These are phyloP conservation scores for Berberis thunbergii DNA, from an alignment of 164 flowering plant genomes.

Conservation along the genomic window DNA sequence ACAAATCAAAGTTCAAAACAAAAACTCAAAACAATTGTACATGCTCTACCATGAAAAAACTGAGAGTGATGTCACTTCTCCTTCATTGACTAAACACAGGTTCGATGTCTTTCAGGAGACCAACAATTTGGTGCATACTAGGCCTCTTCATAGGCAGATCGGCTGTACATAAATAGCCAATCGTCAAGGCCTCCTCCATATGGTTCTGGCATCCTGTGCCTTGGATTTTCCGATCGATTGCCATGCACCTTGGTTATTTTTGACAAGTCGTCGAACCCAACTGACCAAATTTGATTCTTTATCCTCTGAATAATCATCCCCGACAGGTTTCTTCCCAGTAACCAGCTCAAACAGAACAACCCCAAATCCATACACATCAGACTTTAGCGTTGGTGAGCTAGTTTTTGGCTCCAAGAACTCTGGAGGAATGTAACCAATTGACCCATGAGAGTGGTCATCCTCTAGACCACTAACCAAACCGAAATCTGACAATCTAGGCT, in stretches of 20 bases:
- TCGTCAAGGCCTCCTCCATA: slow-evolving; percentile 74
- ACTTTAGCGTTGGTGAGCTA: slow-evolving; percentile 42
- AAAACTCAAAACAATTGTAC: slow-evolving; percentile 10
- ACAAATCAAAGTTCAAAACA: slow-evolving; percentile 1
- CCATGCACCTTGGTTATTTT: slow-evolving; percentile 40
- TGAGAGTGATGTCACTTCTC: not conserved
- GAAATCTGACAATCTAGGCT: slow-evolving; percentile 80
- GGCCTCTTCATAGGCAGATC: slow-evolving; percentile 78
- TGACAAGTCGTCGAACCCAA: slow-evolving; percentile 70
- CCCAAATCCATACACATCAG: slow-evolving; percentile 80
- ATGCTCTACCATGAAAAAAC: slow-evolving; percentile 8
- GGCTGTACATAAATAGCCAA: slow-evolving; percentile 86
- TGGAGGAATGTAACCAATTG: slow-evolving; percentile 60
- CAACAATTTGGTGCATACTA: slow-evolving; percentile 89
- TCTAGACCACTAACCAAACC: slow-evolving; percentile 55
- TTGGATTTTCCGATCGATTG: slow-evolving; percentile 60
- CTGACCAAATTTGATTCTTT: slow-evolving; percentile 46
- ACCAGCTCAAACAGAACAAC: slow-evolving; percentile 70
- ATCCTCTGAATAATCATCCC: slow-evolving; percentile 53
- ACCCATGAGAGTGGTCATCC: slow-evolving; percentile 41
- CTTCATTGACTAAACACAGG: slow-evolving; percentile 26
- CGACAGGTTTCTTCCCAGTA: slow-evolving; percentile 71
- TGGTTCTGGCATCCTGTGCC: slow-evolving; percentile 43
- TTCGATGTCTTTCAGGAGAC: slow-evolving; percentile 78
- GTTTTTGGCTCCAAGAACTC: slow-evolving; percentile 34